Evolutionary conservation across 768 basidiomycete genomes (phyloP).

Genomic region (Myochromella boudieri): DNA sequence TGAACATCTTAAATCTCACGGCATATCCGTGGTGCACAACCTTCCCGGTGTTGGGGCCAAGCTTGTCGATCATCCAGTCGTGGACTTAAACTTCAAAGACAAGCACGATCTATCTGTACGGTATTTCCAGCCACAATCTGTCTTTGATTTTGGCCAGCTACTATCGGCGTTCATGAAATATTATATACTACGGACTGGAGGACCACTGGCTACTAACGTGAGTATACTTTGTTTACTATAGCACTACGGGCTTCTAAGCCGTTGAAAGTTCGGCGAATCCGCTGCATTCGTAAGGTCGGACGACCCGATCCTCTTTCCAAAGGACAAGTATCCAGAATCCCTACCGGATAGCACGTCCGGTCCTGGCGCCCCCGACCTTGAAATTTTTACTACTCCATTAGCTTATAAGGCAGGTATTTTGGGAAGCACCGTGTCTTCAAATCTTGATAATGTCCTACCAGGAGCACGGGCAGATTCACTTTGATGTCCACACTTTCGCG

Average conservation of each 20-base stretch:
- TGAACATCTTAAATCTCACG: constrained; percentile 47
- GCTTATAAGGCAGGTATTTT: constrained; percentile 33
- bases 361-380: constrained; percentile 40
- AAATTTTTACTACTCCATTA: constrained; percentile 38
- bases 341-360: constrained; percentile 40
- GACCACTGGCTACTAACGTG: constrained; percentile 57
- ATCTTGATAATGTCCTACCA: constrained; percentile 8
- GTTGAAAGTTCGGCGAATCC: constrained; percentile 42
- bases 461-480: constrained; percentile 36
- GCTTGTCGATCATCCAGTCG: constrained; percentile 66
- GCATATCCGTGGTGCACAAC: constrained; percentile 58
- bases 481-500: constrained; percentile 37
- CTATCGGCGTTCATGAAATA: constrained; percentile 40
- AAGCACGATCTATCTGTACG: constrained; percentile 43
- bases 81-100: constrained; percentile 53
- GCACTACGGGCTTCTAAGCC: neutral
- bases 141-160: constrained; percentile 28
- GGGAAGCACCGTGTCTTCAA: neutral
- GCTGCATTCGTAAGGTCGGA: constrained; percentile 54
- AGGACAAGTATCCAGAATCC: constrained; percentile 26
- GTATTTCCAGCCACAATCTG: constrained; percentile 31
- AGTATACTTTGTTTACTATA: constrained; percentile 16
- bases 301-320: constrained; percentile 46
- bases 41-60: constrained; percentile 75
- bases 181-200: constrained; percentile 36